phyloP scores from a whole-genome alignment of 345 rosid genomes.

The Gossypium turneri region DNA sequence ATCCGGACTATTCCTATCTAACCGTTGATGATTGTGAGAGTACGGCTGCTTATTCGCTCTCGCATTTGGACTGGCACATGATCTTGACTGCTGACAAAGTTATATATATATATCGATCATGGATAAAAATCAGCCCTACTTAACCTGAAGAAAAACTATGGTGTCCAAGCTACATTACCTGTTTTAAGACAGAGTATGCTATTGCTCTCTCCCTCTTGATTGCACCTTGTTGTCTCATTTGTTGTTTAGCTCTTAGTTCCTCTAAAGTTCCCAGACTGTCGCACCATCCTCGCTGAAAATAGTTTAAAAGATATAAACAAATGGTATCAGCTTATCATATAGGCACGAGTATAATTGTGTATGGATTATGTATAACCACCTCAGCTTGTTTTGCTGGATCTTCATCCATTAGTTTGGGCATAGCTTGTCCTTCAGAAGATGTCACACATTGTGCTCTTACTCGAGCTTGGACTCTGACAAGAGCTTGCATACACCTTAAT shows the following conservation, averaged over 20 bases:
- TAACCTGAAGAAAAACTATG: neutral
- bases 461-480: conserved; percentile 79
- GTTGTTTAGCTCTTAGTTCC: neutral
- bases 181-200: conserved; percentile 8
- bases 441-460: conserved; percentile 51
- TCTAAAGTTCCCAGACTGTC: neutral
- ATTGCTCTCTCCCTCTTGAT: conserved; percentile 7
- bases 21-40: conserved; percentile 34
- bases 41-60: conserved; percentile 37
- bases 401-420: neutral
- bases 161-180: conserved; percentile 1
- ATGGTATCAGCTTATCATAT: neutral
- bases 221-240: conserved; percentile 8
- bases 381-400: conserved; percentile 67
- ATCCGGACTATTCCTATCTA: conserved; percentile 39
- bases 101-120: neutral
- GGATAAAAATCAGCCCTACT: neutral
- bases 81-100: conserved; percentile 44
- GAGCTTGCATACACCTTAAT: conserved; percentile 95
- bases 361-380: conserved; percentile 50
- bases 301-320: too few species aligned
- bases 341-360: neutral
- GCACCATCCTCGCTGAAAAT: conserved; percentile 8
- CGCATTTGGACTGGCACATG: conserved; percentile 50
- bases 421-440: conserved; percentile 38